These are phyloP conservation scores for Sarocladium oryzae DNA, from an alignment of 2,329 filamentous ascomycete genomes.

Conservation along the genomic window DNA sequence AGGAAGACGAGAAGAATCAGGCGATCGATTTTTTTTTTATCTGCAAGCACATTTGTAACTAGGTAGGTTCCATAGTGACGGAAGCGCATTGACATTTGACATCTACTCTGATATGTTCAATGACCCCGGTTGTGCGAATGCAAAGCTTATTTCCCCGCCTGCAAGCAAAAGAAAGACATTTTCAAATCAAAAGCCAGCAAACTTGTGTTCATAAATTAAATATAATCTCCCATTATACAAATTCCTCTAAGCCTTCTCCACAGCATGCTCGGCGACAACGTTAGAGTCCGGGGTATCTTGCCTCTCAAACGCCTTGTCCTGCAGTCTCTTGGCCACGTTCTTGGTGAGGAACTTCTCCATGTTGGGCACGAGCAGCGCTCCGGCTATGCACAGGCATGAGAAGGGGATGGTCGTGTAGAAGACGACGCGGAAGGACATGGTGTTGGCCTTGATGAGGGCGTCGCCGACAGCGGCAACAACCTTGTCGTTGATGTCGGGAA, in stretches of 20 bases:
- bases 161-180: too few species aligned
- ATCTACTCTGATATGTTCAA: too few species aligned
- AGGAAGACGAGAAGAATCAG: too few species aligned
- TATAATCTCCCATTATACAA: too few species aligned
- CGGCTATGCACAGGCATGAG: constrained; percentile 30
- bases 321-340: constrained; percentile 37
- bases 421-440: constrained; percentile 35
- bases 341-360: constrained; percentile 35
- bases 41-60: too few species aligned
- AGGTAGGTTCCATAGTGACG: too few species aligned
- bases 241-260: neutral
- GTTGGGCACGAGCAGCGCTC: constrained; percentile 32
- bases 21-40: too few species aligned
- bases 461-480: constrained; percentile 26
- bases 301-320: constrained; percentile 16
- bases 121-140: too few species aligned
- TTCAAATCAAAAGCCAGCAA: too few species aligned
- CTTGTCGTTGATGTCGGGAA: constrained; percentile 27
- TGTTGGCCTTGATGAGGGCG: constrained; percentile 34
- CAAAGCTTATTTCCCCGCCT: too few species aligned
- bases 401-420: constrained; percentile 34
- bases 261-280: constrained; percentile 1
- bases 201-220: too few species aligned
- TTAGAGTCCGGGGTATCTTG: neutral
- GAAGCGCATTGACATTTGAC: too few species aligned